Evolutionary conservation across 139 green algal genomes (phyloP), one percentile per base, ranked within the genome.

Genomic region (Pedinophyceae sp.): DNA sequence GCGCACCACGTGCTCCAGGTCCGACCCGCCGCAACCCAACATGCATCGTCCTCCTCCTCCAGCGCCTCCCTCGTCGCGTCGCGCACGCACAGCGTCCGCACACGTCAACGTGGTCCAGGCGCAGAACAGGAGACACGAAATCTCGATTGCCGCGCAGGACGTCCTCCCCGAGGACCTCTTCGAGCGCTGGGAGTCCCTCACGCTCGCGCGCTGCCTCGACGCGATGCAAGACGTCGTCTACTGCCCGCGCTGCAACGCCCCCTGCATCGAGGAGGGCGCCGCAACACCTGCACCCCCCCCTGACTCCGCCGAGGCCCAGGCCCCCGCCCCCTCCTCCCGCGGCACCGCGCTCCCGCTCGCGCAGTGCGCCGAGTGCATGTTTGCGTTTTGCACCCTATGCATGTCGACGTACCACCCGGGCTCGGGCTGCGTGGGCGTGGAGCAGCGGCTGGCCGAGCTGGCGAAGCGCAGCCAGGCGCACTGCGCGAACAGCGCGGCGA

Each of bases 361-460:
- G 1, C 73, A 83, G 58, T 93, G 80, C 64, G 30, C 69, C 39
- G 66, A 63, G 34, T 89, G 79, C 70, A 59, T 82, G 34, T 89
- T 75, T 56, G 75, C 72, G 24, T 93, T 91, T 62, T 93, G 83
- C 54, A 56, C 59, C 2, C 53, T 84, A n/a, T 93, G 82, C 60
- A 58, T 65, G 3, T 70, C 79, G 41, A 61, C 67, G 4, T 81
- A 67, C 62, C 78, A 91, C 67, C 71, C 80, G 1, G 77, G 76
- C 45, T 41, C 50, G 54, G 53, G 40, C 6, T 81, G 73, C 57
- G 47, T 84, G 38, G 50, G 60, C 38, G 47, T 54, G 0, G 59
- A 76, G 24, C 69, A 57, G 20, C 58, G 51, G 38, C 50, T 81
- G 49, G 52, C 54, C 27, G 54, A 79, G 46, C 57, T 80, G 38